Conservation (phyloP, 2,329 filamentous ascomycete species). For the Phialocephala subalpina region DNA sequence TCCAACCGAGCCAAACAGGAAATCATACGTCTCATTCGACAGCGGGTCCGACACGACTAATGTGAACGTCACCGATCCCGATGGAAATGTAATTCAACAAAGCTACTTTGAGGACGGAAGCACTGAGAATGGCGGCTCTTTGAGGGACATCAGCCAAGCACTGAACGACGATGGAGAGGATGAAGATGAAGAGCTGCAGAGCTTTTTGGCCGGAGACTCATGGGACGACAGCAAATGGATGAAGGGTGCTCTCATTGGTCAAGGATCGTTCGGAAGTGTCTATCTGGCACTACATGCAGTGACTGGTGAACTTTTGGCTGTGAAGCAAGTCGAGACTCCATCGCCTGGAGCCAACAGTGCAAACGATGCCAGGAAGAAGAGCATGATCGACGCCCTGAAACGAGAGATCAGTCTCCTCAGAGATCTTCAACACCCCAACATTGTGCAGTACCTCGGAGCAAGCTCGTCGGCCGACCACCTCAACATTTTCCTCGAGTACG, state of each 20-base stretch:
- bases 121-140: conserved; percentile 75
- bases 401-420: conserved; percentile 94
- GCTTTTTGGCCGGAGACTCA: conserved; percentile 90
- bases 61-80: conserved; percentile 80
- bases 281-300: conserved; percentile 95
- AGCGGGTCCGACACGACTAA: conserved; percentile 74
- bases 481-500: conserved; percentile 99
- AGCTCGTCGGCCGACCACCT: conserved; percentile 90
- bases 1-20: conserved; percentile 82
- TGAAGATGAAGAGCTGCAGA: conserved; percentile 85
- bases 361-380: conserved; percentile 91
- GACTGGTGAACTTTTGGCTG: conserved; percentile 95
- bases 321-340: conserved; percentile 96
- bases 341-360: conserved; percentile 79
- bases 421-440: conserved; percentile 94
- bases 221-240: conserved; percentile 99
- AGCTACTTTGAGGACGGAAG: conserved; percentile 88
- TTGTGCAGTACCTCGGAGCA: conserved; percentile 97
- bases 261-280: conserved; percentile 95
- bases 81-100: conserved; percentile 72
- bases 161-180: conserved; percentile 93
- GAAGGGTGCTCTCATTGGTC: conserved; percentile 96
- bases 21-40: conserved; percentile 90
- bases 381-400: conserved; percentile 97
- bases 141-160: conserved; percentile 85